Conservation (phyloP, 1,284 basidiomycete species). For the Tylopilus orsonianus region DNA sequence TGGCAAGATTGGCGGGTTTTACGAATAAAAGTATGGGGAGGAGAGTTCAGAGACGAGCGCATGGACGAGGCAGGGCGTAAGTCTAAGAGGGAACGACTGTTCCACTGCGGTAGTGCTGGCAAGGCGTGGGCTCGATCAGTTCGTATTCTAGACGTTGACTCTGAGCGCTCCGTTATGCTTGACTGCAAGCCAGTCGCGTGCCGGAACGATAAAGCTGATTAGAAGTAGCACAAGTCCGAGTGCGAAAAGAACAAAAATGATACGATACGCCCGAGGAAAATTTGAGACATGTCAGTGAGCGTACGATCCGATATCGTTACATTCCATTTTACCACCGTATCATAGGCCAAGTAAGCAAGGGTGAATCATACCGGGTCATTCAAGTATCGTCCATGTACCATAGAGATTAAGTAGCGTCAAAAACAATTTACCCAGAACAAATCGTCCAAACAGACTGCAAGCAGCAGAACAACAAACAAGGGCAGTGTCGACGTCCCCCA, state of each 20-base stretch:
- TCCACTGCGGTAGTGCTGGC: background rate
- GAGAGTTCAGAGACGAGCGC: no score
- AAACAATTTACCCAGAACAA: background rate
- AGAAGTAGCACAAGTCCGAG: background rate
- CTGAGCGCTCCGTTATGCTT: background rate
- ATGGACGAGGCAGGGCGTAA: no score
- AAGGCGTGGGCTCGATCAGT: background rate
- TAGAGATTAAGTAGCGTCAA: background rate
- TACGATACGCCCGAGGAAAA: background rate
- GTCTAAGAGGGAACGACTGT: background rate
- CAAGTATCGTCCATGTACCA: background rate
- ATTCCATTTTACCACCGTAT: no score
- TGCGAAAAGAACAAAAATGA: background rate
- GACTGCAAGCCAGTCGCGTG: background rate
- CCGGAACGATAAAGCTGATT: background rate
- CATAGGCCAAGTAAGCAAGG: no score
- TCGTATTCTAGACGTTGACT: background rate
- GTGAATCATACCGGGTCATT: background rate
- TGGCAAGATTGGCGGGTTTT: background rate
- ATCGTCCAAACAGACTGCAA: background rate
- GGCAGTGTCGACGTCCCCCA: background rate
- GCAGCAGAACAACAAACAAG: background rate
- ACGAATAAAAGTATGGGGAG: no score
- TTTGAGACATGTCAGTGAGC: no score
- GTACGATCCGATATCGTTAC: no score